phyloP scores from a whole-genome alignment of 2,329 filamentous ascomycete species.

The Sporothrix phasma region DNA sequence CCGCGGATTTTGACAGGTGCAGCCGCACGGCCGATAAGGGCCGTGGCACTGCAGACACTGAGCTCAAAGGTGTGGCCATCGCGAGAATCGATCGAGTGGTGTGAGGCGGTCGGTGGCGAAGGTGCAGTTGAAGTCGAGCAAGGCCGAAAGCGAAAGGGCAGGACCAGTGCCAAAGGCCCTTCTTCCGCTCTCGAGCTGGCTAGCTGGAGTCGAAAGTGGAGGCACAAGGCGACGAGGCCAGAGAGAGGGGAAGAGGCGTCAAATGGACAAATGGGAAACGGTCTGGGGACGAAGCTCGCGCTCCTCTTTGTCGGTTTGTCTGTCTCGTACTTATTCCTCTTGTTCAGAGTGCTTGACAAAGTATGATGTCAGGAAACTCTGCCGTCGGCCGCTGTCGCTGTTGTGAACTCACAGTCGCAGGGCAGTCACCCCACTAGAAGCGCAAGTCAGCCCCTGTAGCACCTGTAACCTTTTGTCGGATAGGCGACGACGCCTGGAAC shows the following conservation, averaged over 20 bases:
- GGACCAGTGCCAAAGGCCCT: neutral
- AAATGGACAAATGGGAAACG: neutral
- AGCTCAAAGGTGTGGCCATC: neutral
- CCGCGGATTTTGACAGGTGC: neutral
- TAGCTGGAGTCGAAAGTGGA: neutral
- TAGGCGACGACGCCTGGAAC: neutral
- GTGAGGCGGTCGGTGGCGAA: neutral
- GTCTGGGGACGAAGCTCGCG: neutral
- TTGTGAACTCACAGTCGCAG: neutral
- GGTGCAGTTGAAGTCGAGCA: neutral
- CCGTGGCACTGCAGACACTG: neutral
- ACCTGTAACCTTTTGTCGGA: neutral
- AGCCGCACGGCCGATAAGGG: neutral
- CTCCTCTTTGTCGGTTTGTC: neutral
- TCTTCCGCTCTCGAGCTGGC: neutral
- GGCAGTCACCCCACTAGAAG: constrained; percentile 3
- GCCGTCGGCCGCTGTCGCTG: constrained; percentile 1
- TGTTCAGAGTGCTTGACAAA: neutral
- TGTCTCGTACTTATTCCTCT: neutral
- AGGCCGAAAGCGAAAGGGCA: neutral
- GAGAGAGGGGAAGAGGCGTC: neutral
- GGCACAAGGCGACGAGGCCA: neutral
- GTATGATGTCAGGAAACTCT: neutral
- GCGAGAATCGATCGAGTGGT: neutral
- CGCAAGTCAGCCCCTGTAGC: neutral